Conservation (phyloP, 345 rosid species). For the Murraya koenigii region DNA sequence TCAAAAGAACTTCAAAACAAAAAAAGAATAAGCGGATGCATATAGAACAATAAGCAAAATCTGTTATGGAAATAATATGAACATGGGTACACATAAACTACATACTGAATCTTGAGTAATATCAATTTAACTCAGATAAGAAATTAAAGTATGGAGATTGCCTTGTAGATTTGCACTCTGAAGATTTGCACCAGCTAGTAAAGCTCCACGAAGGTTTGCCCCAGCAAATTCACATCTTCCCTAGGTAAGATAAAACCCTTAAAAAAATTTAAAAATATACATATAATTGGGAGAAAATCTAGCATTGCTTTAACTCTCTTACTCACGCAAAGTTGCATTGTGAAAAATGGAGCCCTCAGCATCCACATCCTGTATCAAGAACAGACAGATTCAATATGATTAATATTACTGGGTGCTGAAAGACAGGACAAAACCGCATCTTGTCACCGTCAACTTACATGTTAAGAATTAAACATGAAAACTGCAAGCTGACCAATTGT, state of each 20-base stretch:
- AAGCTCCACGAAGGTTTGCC: slow-evolving; percentile 85
- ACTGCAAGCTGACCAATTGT: not conserved
- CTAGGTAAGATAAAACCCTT: slow-evolving; percentile 40
- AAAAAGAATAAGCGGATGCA: not conserved
- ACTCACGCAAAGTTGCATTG: slow-evolving; percentile 94
- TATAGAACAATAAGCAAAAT: not conserved
- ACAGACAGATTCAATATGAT: slow-evolving; percentile 17
- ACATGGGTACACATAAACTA: not conserved
- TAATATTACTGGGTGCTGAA: slow-evolving; percentile 12
- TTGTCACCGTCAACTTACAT: not conserved
- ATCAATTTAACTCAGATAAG: not conserved
- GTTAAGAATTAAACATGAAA: not conserved
- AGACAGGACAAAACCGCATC: not conserved
- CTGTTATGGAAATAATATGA: not conserved
- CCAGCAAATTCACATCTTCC: slow-evolving; percentile 92
- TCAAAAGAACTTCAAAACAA: not conserved
- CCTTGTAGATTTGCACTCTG: slow-evolving; percentile 97
- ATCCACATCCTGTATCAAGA: slow-evolving; percentile 63
- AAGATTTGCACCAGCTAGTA: slow-evolving; percentile 85
- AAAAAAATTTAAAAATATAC: slow-evolving; percentile 1
- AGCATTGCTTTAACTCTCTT: slow-evolving; percentile 32
- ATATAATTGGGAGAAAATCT: not conserved
- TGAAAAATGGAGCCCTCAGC: slow-evolving; percentile 80
- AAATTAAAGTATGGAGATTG: slow-evolving; percentile 11
- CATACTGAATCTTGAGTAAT: not conserved